Conservation (phyloP, 1,139 yeast genomes). For the Candida sp. region DNA sequence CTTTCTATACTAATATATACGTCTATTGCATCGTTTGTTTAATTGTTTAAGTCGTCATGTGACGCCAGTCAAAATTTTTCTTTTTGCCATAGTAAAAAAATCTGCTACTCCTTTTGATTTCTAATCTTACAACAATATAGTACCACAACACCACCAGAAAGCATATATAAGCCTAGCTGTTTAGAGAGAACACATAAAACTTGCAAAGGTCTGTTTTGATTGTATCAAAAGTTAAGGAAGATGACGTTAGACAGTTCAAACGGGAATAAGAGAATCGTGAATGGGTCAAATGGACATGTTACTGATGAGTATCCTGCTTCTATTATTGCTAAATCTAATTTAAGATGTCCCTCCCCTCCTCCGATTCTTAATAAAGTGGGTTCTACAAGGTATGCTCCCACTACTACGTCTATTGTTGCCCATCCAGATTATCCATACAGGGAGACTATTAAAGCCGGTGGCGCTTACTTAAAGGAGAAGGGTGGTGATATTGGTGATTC, state of each 20-base stretch:
- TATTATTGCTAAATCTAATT: conserved; percentile 51
- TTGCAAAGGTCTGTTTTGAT: not conserved
- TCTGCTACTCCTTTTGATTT: not conserved
- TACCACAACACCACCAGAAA: not conserved
- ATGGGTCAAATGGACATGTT: not conserved
- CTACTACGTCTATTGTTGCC: conserved; percentile 1
- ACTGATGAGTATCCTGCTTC: conserved; percentile 33
- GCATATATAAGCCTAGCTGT: not conserved
- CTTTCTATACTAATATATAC: not conserved
- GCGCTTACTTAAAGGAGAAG: conserved; percentile 39
- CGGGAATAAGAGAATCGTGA: not conserved
- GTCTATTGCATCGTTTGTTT: too few species aligned
- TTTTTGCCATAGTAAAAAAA: not conserved
- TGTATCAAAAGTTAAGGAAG: not conserved
- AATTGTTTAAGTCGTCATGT: not conserved
- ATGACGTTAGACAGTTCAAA: not conserved
- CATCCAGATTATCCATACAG: conserved; percentile 12
- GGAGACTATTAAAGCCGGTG: conserved; percentile 50
- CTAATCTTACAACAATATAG: not conserved
- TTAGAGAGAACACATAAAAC: not conserved
- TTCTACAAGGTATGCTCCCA: not conserved
- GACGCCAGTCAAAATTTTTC: not conserved
- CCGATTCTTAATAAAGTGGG: conserved; percentile 49
- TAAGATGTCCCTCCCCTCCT: conserved; percentile 68
- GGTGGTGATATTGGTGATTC: conserved; percentile 8